Evolutionary conservation across 1,284 basidiomycete species (phyloP), one percentile per base, ranked within the genome.

Genomic region (Xerocomus nothofagi): DNA sequence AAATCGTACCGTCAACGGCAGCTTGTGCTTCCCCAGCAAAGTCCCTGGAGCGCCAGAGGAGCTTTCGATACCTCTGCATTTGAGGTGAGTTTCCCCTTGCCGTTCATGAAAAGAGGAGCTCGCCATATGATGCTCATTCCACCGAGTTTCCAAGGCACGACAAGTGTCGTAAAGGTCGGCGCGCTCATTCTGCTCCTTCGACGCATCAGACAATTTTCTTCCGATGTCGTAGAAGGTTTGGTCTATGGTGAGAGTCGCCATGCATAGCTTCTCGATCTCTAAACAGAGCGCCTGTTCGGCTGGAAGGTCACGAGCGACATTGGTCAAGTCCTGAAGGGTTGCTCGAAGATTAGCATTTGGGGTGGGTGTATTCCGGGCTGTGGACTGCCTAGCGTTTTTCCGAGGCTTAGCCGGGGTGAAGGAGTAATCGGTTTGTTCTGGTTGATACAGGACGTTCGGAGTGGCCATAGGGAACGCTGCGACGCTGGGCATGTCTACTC

Each of bases 21-120:
- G 24, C 43, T 39, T 58, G 58, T 7, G 58, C 58, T 31, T 63
- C 44, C 7, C 51, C 58, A 36, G 58, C 60, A 39, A 58, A 58
- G 4, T 56, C 47, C 42, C 60, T 51, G n/a, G 58, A 60, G 14
- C 40, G 51, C 56, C 58, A 63, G 15, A 63, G 32, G 23, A 63
- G 58, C 6, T 21, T 3, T 38, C 44, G 42, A 38, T 60, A 60
- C 0, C 44, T 55, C 58, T 61, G 18, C 10, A 6, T 15, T 20
- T 30, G 32, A 1, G 4, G 14, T 56, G 24, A 47, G 34, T 40
- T 17, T 9, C n/a, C 14, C 3, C 5, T 6, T 7, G n/a, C 1
- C 8, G 4, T 14, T 17, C 12, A 2, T 4, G 2, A n/a, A 15
- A 32, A 18, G 17, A 26, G 6, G 14, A 15, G 1, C 42, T 6